Evolutionary conservation across 2,329 filamentous ascomycete species (phyloP).

Genomic region (Cryoendolithus antarcticus): DNA sequence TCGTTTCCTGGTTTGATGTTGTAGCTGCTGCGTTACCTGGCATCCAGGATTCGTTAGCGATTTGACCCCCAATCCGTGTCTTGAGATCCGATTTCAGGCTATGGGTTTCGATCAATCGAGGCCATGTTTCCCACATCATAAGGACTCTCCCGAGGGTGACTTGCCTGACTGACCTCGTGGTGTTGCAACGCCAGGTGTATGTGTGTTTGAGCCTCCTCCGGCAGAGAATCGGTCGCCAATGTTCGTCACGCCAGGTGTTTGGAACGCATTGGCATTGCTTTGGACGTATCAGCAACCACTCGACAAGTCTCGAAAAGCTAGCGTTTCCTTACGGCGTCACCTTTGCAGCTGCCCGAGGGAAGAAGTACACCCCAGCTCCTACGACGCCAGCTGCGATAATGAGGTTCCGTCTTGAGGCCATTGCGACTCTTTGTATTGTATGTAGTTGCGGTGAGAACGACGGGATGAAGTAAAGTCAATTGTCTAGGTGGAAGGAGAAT

Average conservation of each 20-base stretch:
- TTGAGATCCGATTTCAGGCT: not conserved
- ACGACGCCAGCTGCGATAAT: constrained; percentile 17
- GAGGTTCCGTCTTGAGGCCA: constrained; percentile 13
- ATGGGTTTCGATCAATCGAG: not conserved
- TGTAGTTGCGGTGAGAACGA: not conserved
- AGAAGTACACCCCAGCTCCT: constrained; percentile 13
- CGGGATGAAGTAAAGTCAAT: not conserved
- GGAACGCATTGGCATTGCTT: constrained; percentile 19
- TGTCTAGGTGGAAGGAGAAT: no score
- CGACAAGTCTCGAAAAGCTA: not conserved
- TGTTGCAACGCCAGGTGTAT: constrained; percentile 23
- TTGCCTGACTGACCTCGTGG: constrained; percentile 16
- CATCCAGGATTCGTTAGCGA: not conserved
- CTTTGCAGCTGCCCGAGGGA: constrained; percentile 9
- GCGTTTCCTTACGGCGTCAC: constrained; percentile 2
- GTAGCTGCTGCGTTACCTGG: constrained; percentile 16
- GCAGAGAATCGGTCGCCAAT: constrained; percentile 22
- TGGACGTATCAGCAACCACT: not conserved
- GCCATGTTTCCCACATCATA: not conserved
- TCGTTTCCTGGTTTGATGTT: constrained; percentile 13
- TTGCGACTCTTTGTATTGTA: not conserved
- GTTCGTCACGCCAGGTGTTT: constrained; percentile 23
- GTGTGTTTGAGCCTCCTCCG: constrained; percentile 23
- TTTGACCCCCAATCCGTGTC: not conserved
- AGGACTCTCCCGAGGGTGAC: not conserved